Base-by-base conservation (phyloP, 2,329 filamentous ascomycete genomes). In the Venturia asperata region DNA sequence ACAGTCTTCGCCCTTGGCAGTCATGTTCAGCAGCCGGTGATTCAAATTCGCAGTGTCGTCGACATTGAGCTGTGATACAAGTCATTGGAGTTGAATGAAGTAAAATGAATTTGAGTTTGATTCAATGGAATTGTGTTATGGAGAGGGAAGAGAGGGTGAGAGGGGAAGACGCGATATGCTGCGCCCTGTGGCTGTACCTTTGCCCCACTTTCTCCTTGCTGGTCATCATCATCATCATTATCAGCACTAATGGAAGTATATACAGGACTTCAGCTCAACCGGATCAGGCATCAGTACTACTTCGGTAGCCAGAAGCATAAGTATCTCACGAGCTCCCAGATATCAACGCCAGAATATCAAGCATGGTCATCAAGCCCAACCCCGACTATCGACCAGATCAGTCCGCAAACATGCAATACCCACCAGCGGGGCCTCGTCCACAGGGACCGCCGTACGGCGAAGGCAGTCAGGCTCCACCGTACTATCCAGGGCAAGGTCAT, bases 351-450 rank as follows among this genome's bases (percentile, higher is more conserved):
- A 61, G 39, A 42, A n/a, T 39, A 21, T 43, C 39, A 27, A 61
- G 15, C 7, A 61, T 61, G 60, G 60, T 61, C 17, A 34, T 42
- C 60, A 61, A 61, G 15, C 60, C 42, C 24, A 61, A 61, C 4
- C 60, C 60, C 19, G 13, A 42, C 42, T 61, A 61, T 24, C 27
- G 45, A 45, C n/a, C 13, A 45, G 39, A 61, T 27, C 60, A 61
- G 24, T 2, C 37, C 21, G 37, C 60, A 9, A 61, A 61, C 39
- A 61, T 61, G 60, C 60, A 61, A 45, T 61, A 61, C 42, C 60
- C 60, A 17, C 37, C 39, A 43, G n/a, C 60, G 17, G 60, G 60
- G 7, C 19, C 60, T 10, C 58, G 34, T 24, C 17, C 34, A 41
- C 58, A 61, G 41, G 58, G 41, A 15, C 39, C 37, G 21, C 13